Evolutionary conservation across 2,329 filamentous ascomycete species (phyloP).

Genomic region (Calonectria henricotiae): DNA sequence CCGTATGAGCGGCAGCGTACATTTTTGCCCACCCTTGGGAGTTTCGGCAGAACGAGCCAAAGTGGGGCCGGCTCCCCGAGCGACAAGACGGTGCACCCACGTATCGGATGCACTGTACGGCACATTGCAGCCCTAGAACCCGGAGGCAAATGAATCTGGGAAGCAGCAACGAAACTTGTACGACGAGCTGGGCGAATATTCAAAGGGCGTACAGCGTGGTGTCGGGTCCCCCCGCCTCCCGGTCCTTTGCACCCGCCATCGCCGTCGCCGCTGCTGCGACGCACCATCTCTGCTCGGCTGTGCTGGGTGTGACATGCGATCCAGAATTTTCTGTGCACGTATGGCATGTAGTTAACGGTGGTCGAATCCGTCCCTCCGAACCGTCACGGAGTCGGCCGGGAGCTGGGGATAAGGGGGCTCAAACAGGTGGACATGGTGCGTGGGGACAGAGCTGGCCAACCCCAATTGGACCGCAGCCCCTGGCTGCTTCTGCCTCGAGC

Average conservation of each 20-base stretch:
- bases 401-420: constrained; percentile 12
- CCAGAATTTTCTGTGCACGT: not conserved
- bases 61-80: constrained; percentile 40
- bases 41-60: constrained; percentile 29
- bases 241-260: no score
- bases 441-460: constrained; percentile 11
- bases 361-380: constrained; percentile 27
- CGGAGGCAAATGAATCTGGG: not conserved
- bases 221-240: no score
- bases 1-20: not conserved
- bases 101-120: constrained; percentile 30
- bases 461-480: constrained; percentile 23
- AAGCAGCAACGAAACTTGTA: not conserved
- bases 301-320: not conserved
- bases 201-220: not conserved
- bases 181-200: not conserved
- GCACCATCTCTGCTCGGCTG: not conserved
- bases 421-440: constrained; percentile 20
- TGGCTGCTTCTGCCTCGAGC: constrained; percentile 14
- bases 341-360: constrained; percentile 18
- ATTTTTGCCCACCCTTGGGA: not conserved
- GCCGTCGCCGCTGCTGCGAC: not conserved
- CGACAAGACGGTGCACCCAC: constrained; percentile 25
- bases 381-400: constrained; percentile 35
- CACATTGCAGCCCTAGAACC: constrained; percentile 13